Conservation (phyloP, 108 stramenopile species). For the Tribonema minus region DNA sequence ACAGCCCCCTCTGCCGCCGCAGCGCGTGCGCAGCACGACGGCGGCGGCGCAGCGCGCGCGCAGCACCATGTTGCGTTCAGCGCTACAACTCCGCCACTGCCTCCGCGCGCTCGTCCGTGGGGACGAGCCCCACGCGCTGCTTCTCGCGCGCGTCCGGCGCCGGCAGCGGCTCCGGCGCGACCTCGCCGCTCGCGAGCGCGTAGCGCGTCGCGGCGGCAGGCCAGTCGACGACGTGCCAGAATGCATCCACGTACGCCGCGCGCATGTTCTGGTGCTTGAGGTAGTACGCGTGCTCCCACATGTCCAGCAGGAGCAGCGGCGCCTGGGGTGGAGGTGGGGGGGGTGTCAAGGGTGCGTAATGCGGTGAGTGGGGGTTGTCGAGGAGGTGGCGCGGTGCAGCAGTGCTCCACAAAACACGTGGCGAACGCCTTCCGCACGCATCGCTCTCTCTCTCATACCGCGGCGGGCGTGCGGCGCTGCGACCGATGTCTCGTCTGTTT, state of each 20-base stretch:
- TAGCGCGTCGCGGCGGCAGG: slow-evolving; percentile 19
- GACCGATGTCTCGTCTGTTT: no score
- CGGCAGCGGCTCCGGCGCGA: slow-evolving; percentile 27
- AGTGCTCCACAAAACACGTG: no score
- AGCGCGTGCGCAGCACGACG: background rate
- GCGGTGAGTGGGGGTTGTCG: no score
- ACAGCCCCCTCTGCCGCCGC: no score
- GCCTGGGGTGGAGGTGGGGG: no score
- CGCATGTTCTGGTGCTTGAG: slow-evolving; percentile 38
- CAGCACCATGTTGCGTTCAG: background rate
- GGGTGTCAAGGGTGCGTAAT: no score
- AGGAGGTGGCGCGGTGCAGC: no score
- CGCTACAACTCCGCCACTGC: background rate
- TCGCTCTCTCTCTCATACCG: no score
- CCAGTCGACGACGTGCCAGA: slow-evolving; percentile 48
- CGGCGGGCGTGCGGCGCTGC: no score
- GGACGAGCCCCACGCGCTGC: background rate
- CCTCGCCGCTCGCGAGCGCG: slow-evolving; percentile 25
- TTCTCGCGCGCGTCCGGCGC: background rate
- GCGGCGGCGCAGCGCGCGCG: background rate
- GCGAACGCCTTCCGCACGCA: no score
- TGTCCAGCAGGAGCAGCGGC: slow-evolving; percentile 45
- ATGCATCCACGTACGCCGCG: slow-evolving; percentile 22
- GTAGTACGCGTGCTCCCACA: slow-evolving; percentile 49
- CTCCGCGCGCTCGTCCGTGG: background rate